Conservation (phyloP, 2,329 filamentous ascomycete species). For the Rhytidhysteron rufulum region DNA sequence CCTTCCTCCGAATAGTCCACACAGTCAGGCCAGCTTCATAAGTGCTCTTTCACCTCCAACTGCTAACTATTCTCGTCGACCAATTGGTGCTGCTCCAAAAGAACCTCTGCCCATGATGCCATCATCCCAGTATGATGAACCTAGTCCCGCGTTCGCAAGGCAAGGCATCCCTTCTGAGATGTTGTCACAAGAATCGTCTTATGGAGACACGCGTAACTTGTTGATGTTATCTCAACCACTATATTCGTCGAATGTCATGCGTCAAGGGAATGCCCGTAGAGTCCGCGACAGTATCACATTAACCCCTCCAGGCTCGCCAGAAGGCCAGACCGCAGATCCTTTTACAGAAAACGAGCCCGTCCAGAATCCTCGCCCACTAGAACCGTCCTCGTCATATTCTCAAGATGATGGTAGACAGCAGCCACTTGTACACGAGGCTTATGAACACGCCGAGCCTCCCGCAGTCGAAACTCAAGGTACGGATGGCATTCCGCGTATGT, state of each 20-base stretch:
- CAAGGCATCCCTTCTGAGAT: conserved; percentile 12
- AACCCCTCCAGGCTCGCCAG: no score
- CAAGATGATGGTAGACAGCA: conserved; percentile 19
- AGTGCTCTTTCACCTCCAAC: conserved; percentile 9
- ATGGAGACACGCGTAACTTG: conserved; percentile 32
- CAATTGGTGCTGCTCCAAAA: conserved; percentile 18
- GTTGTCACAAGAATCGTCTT: conserved; percentile 27
- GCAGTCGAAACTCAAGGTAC: conserved; percentile 1
- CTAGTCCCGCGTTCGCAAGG: conserved; percentile 7
- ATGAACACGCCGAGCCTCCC: conserved; percentile 22
- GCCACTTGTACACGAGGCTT: conserved; percentile 26
- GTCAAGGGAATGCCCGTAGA: neutral
- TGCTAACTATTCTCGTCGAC: neutral
- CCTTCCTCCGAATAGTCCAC: conserved; percentile 1
- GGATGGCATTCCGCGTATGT: conserved; percentile 27
- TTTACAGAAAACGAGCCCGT: neutral
- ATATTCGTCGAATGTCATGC: neutral
- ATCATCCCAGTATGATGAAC: conserved; percentile 19
- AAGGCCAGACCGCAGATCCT: no score
- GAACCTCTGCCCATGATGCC: conserved; percentile 22
- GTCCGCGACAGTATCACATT: neutral
- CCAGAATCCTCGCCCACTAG: neutral
- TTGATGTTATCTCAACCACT: conserved; percentile 18
- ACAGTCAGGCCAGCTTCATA: neutral
- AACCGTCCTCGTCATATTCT: conserved; percentile 25